A percentile compares a stretch with the other conserved stretches of the same genome.
phyloP scores from a whole-genome alignment of 208 protist species.

The Crithidia mellificae region DNA sequence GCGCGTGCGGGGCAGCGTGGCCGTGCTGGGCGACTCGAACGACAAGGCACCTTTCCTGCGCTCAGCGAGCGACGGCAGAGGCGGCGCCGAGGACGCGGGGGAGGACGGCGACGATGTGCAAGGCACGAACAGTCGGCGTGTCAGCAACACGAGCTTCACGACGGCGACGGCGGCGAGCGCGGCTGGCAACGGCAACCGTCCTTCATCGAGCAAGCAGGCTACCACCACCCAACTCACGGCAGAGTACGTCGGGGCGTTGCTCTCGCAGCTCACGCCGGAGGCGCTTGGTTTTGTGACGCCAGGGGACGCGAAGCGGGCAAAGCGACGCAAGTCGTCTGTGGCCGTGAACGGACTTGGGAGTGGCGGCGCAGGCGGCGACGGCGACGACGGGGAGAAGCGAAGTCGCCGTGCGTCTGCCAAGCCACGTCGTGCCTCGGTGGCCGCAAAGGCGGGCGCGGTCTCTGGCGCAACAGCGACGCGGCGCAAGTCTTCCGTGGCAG shows the following conservation, averaged over 20 bases:
- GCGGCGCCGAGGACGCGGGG: neutral
- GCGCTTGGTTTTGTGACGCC: conserved; percentile 34
- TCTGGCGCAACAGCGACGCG: neutral
- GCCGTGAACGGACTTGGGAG: neutral
- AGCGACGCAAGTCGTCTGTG: conserved; percentile 29
- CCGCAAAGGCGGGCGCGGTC: neutral
- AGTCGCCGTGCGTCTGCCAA: neutral
- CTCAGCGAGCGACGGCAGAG: neutral
- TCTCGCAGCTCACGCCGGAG: conserved; percentile 52
- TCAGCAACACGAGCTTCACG: neutral
- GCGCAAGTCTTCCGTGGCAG: conserved; percentile 8
- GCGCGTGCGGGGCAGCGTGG: neutral
- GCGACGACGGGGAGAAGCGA: neutral
- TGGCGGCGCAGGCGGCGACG: neutral
- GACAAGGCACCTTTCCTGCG: neutral
- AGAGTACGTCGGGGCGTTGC: conserved; percentile 39
- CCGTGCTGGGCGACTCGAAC: neutral
- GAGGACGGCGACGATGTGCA: conserved; percentile 5
- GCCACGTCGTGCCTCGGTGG: conserved; percentile 4
- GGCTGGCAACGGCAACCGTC: neutral
- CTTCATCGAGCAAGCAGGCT: neutral
- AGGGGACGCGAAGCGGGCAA: conserved; percentile 4
- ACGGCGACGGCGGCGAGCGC: neutral
- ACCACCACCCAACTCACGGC: conserved; percentile 28
- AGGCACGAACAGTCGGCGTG: neutral